Evolutionary conservation across 208 protist genomes (phyloP).

Genomic region (Acanthamoeba lenticulata): DNA sequence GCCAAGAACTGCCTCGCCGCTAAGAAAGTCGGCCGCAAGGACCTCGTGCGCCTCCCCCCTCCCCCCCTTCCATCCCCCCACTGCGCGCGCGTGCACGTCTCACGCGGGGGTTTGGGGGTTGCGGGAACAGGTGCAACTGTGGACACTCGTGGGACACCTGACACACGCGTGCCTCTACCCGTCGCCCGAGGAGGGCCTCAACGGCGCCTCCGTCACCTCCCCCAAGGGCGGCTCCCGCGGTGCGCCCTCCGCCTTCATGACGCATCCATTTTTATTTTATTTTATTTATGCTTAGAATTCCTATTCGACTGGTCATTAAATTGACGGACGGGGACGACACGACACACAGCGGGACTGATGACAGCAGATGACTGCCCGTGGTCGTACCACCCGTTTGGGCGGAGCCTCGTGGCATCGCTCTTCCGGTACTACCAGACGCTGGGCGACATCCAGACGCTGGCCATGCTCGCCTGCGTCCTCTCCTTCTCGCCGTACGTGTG

Average conservation of each 20-base stretch:
- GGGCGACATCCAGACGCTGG: slow-evolving; percentile 39
- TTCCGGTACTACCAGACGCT: slow-evolving; percentile 16
- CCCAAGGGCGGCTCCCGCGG: not conserved
- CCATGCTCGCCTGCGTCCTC: not conserved
- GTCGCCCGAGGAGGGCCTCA: not conserved
- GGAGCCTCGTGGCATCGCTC: not conserved
- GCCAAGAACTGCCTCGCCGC: not conserved
- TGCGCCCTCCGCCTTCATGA: not conserved
- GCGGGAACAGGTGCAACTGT: not conserved
- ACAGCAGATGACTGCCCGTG: slow-evolving; percentile 12
- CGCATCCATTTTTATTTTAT: no score
- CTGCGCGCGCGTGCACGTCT: no score
- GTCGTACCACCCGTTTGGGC: slow-evolving; percentile 37
- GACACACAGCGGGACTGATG: not conserved
- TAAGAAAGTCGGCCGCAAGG: slow-evolving; percentile 37
- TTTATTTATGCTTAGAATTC: no score
- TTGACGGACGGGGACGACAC: no score
- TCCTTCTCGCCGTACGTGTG: not conserved
- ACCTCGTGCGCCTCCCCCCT: not conserved
- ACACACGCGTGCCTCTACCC: not conserved
- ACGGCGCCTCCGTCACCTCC: not conserved
- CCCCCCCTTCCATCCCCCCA: no score
- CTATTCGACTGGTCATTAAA: no score
- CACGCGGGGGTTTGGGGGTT: no score
- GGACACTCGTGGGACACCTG: not conserved